Evolutionary conservation across 805 yeast genomes (phyloP), one percentile per base, ranked within the genome.

Genomic region (Ogataea ganodermae): DNA sequence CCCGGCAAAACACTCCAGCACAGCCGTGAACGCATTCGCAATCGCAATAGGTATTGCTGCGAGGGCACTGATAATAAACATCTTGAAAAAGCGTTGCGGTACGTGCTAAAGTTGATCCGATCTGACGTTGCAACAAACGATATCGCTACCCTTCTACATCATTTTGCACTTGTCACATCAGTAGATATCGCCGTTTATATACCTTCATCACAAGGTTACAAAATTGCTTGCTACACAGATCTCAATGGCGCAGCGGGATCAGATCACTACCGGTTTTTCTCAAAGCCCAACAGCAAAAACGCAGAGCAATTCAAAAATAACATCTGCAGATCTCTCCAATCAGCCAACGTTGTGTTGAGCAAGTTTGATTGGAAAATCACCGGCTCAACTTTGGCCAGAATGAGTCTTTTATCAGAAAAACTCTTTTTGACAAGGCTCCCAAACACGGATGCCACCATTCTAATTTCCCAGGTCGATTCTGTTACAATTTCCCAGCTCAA

Each of bases 311-410:
- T 26, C 20, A 24, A 16, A 23, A 37, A 37, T 26, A 24, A 10
- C 3, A 9, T 37, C n/a, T 37, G 41, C 30, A 23, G 12, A 3
- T 23, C 32, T 8, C 6, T 37, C 20, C n/a, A 6, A 16, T 3
- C 13, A n/a, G 12, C 41, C 3, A 12, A 37, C n/a, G 12, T 26
- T n/a, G 31, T 24, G 4, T 4, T 37, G 13, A 17, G 13, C 8
- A 37, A 26, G 20, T 37, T 24, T 31, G 41, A 37, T 14, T 37
- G 41, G 41, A 12, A 37, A 5, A 14, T 37, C 12, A n/a, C 10
- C 6, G 37, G 37, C 3, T n/a, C 4, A n/a, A 18, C 12, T 8
- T 12, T 31, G 18, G 17, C 12, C 6, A 23, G 14, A 9, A 5
- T 22, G 27, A 22, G 26, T 6, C 14, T 31, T 14, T 6, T 14